phyloP scores from a whole-genome alignment of 805 yeast species.

The Barnettozyma botsteinii region DNA sequence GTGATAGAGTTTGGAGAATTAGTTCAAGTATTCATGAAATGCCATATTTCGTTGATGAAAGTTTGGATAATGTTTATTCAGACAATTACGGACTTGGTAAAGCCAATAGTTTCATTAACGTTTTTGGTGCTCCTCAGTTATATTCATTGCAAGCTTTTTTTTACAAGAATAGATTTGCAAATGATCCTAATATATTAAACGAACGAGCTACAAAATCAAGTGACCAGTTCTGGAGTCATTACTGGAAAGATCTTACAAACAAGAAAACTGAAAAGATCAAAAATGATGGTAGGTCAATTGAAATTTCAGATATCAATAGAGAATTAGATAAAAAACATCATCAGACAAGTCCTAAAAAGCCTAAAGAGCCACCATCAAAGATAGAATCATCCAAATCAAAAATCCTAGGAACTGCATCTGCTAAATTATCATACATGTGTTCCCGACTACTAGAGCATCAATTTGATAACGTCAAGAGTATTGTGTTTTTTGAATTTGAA shows the following conservation, averaged over 20 bases:
- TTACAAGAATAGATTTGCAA: constrained; percentile 45
- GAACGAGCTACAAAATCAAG: constrained; percentile 32
- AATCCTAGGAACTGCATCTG: constrained; percentile 57
- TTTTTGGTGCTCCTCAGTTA: constrained; percentile 59
- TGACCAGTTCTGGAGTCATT: constrained; percentile 45
- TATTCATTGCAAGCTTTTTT: constrained; percentile 45
- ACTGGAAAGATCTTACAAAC: constrained; percentile 41
- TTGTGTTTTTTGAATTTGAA: constrained; percentile 66
- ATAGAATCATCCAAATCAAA: constrained; percentile 19
- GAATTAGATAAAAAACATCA: constrained; percentile 22
- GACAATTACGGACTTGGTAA: constrained; percentile 41
- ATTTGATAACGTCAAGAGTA: constrained; percentile 40
- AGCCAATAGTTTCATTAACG: constrained; percentile 27
- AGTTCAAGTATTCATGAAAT: constrained; percentile 59
- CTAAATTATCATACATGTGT: constrained; percentile 56
- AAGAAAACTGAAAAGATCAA: constrained; percentile 34
- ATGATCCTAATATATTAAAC: constrained; percentile 25
- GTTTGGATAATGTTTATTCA: constrained; percentile 36
- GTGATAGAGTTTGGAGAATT: constrained; percentile 52
- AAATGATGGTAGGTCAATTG: constrained; percentile 31
- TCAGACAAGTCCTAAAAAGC: not conserved
- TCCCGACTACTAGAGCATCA: constrained; percentile 51
- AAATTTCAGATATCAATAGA: constrained; percentile 20
- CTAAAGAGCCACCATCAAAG: not conserved
- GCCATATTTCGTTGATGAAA: constrained; percentile 44